Evolutionary conservation across 352 stramenopile species (phyloP).

Genomic region (Pilasporangium apinafurcum): DNA sequence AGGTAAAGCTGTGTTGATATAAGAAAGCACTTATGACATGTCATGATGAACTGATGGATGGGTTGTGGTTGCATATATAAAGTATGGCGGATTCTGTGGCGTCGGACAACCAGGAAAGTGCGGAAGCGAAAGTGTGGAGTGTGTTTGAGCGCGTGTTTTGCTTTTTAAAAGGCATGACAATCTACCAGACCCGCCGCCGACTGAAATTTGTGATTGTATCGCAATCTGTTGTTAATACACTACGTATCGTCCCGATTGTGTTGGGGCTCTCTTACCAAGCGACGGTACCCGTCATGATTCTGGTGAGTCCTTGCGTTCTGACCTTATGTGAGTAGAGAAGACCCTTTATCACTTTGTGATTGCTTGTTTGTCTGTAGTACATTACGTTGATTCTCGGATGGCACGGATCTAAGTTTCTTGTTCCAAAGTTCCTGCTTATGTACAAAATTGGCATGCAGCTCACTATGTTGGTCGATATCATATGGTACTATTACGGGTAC

Average conservation of each 20-base stretch:
- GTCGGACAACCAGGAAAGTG: constrained; percentile 42
- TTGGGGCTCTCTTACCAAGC: constrained; percentile 79
- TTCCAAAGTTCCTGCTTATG: constrained; percentile 77
- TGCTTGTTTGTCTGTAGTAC: constrained; percentile 27
- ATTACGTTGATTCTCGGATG: constrained; percentile 82
- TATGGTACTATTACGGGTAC: constrained; percentile 85
- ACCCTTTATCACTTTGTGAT: neutral
- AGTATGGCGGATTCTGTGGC: constrained; percentile 80
- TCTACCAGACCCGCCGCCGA: constrained; percentile 72
- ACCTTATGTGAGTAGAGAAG: too few species aligned
- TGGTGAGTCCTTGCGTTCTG: constrained; percentile 24
- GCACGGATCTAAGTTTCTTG: constrained; percentile 86
- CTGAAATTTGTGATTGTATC: constrained; percentile 88
- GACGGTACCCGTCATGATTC: constrained; percentile 75
- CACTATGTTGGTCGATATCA: constrained; percentile 75
- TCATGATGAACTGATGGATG: too few species aligned
- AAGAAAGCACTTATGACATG: neutral
- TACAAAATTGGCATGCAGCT: constrained; percentile 90
- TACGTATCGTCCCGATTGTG: constrained; percentile 84
- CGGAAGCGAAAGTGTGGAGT: constrained; percentile 72
- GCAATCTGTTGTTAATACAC: constrained; percentile 73
- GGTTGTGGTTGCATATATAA: neutral
- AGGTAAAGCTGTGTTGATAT: too few species aligned
- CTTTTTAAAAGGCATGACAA: constrained; percentile 86
- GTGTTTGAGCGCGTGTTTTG: constrained; percentile 82